Conservation (phyloP, 179 eudicot species). For the Monotropa hypopitys region DNA sequence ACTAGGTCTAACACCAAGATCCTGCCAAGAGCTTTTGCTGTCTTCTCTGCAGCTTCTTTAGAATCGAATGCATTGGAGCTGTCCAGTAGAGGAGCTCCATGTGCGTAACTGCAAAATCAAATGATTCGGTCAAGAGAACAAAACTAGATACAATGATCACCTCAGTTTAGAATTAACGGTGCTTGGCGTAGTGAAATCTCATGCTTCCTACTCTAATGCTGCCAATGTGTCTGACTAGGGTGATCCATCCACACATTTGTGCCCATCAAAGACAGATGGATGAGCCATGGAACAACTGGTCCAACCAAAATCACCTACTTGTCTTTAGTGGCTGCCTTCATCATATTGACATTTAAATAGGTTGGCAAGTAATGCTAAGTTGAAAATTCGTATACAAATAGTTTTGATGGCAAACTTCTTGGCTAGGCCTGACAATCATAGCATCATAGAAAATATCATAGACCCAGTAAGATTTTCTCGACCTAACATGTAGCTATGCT, state of each 20-base stretch:
- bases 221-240: neutral
- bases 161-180: neutral
- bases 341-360: neutral
- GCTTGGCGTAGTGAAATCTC: conserved; percentile 5
- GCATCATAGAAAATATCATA: neutral
- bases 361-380: conserved; percentile 3
- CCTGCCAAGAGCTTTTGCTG: conserved; percentile 81
- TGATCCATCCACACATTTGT: neutral
- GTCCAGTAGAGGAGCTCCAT: conserved; percentile 86
- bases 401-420: neutral
- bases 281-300: neutral
- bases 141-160: neutral
- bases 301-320: neutral
- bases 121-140: conserved; percentile 1
- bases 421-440: neutral
- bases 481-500: neutral
- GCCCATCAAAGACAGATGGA: neutral
- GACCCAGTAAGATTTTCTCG: neutral
- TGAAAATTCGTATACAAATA: neutral
- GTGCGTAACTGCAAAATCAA: conserved; percentile 65
- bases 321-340: neutral
- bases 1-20: conserved; percentile 87
- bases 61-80: conserved; percentile 61
- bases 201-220: conserved; percentile 1
- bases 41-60: conserved; percentile 57